Conservation (phyloP, 176 grass and related monocot genomes). For the Avena eriantha region DNA sequence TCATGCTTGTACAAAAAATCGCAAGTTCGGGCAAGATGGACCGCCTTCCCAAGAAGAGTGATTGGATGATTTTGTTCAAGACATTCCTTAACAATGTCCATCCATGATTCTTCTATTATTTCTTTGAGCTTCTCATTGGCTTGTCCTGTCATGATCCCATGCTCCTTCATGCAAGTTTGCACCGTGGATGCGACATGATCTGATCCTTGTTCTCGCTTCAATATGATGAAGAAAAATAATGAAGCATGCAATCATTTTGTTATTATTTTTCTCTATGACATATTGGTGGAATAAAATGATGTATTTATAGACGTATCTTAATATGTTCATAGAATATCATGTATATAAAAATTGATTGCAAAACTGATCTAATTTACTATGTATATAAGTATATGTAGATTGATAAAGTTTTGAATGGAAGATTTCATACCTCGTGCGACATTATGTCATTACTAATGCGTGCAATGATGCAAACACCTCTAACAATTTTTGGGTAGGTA, state of each 20-base stretch:
- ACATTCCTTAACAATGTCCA: background rate
- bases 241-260: background rate
- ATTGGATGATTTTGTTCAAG: background rate
- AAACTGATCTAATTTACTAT: background rate
- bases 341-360: background rate
- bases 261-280: background rate
- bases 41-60: background rate
- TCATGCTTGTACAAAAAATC: conserved; percentile 34
- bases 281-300: background rate
- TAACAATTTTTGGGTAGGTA: conserved; percentile 17
- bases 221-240: background rate
- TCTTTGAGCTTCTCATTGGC: background rate
- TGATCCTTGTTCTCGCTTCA: background rate
- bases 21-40: background rate
- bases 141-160: background rate
- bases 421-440: background rate
- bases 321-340: background rate
- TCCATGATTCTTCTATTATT: conserved; percentile 17
- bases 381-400: background rate
- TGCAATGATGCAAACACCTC: conserved; percentile 6
- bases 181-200: conserved; percentile 8
- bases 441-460: background rate
- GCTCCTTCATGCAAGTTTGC: conserved; percentile 17
- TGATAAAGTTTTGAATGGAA: no score
- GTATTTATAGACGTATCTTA: background rate